Base-by-base conservation (phyloP, 345 rosid species). In the Turnera subulata region DNA sequence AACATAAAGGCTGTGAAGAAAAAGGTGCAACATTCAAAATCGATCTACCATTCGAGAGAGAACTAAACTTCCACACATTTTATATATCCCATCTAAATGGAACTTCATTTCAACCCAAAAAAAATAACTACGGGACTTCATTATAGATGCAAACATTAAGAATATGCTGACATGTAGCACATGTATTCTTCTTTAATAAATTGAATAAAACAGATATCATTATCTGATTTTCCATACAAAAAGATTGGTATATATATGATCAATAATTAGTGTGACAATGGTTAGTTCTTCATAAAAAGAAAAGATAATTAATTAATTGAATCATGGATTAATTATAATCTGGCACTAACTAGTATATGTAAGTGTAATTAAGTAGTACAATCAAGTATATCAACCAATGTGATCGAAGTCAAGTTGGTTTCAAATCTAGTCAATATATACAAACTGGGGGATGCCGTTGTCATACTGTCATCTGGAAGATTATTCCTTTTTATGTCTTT, bases 401-500 rank as follows among this genome's bases (percentile, higher is more conserved):
- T 40, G 13, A 10, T 5, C 45, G 39, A 20, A 24, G 16, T 4
- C 69, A 53, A 74, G 62, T 54, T 69, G 76, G 66, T 63, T 35
- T 53, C 1, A 62, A 46, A 73, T 45, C 60, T 64, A 43, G 64
- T 38, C 42, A 68, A 40, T 29, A 29, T 29, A 56, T 56, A 47
- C 58, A 58, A 69, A 62, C 23, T 47, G 47, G 58, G 32, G 50
- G 26, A 13, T 43, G 60, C 50, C 38, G 11, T 14, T 1, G 56
- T 60, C 49, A 56, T 43, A 58, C 64, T 66, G 74, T 73, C 76
- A 73, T 64, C 59, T 25, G 66, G 77, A 82, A 79, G 81, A 75
- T 85, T 79, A 75, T 83, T 80, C 76, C 78, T 75, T 71, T 78
- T 40, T 72, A 61, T 63, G 73, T 65, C 69, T 48, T 60, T 72